A percentile compares a stretch with the other conserved stretches of the same genome.
Evolutionary conservation across 164 flowering plant species (phyloP).

Genomic region (Cinnamomum micranthum): DNA sequence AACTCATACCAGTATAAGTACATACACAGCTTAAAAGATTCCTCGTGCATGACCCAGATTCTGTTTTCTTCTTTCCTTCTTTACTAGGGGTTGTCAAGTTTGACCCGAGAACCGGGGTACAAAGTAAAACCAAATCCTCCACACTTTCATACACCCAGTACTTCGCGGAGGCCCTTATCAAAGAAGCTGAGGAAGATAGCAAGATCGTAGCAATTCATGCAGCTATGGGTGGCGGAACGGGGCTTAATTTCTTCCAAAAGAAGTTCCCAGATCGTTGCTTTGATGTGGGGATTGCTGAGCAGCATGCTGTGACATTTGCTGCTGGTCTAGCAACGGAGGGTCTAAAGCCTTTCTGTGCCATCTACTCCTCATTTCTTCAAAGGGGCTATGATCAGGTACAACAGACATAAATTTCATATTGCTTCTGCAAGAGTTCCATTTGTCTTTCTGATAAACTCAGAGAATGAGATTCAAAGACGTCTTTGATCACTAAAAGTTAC

Average conservation of each 20-base stretch:
- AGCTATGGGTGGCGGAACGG: slow-evolving; percentile 99
- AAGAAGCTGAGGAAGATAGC: slow-evolving; percentile 72
- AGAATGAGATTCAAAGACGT: not conserved
- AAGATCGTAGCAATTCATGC: slow-evolving; percentile 92
- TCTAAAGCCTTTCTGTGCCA: slow-evolving; percentile 93
- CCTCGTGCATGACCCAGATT: slow-evolving; percentile 4
- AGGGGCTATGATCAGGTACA: slow-evolving; percentile 90
- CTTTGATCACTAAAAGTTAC: too few relatives aligned
- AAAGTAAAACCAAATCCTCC: slow-evolving; percentile 57
- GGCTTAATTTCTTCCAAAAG: slow-evolving; percentile 82
- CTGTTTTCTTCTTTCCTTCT: not conserved
- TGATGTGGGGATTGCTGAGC: slow-evolving; percentile 97
- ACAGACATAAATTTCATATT: not conserved
- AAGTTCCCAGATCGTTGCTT: slow-evolving; percentile 84
- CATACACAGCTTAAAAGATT: not conserved
- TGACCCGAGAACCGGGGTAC: slow-evolving; percentile 68
- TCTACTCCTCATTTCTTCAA: slow-evolving; percentile 88
- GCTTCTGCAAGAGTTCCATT: not conserved
- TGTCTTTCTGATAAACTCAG: not conserved
- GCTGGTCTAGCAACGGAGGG: slow-evolving; percentile 98
- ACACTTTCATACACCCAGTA: slow-evolving; percentile 79
- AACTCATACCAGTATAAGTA: not conserved
- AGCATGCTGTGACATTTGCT: slow-evolving; percentile 96
- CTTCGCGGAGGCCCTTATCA: slow-evolving; percentile 77
- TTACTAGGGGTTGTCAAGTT: slow-evolving; percentile 82